phyloP scores from a whole-genome alignment of 164 flowering plant species.

The Aristolochia californica region DNA sequence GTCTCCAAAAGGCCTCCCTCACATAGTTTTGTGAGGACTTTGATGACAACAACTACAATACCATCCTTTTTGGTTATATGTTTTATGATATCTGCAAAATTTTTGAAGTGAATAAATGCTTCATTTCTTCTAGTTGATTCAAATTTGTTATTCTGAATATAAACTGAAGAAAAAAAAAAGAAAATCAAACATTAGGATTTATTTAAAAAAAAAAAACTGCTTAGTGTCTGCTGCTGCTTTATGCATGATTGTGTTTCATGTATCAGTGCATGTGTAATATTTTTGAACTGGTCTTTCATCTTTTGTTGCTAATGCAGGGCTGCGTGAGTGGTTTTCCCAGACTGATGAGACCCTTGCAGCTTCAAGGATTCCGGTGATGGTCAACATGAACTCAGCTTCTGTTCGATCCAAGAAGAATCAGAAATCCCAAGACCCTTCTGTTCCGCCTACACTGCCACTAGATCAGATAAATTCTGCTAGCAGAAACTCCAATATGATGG shows the following conservation, averaged over 20 bases:
- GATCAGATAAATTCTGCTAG: conserved; percentile 51
- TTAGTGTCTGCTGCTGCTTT: neutral
- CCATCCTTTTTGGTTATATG: too few relatives aligned
- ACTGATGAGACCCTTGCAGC: conserved; percentile 70
- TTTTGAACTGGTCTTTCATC: neutral
- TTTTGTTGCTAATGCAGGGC: conserved; percentile 34
- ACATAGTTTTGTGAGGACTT: too few relatives aligned
- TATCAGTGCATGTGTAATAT: neutral
- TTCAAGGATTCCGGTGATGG: conserved; percentile 89
- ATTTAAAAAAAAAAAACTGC: too few relatives aligned
- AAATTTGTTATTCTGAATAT: too few relatives aligned
- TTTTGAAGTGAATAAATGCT: too few relatives aligned
- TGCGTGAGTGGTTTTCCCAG: conserved; percentile 95
- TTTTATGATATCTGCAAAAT: too few relatives aligned
- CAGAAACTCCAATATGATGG: conserved; percentile 67
- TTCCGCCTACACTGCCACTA: conserved; percentile 29
- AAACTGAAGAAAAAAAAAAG: too few relatives aligned
- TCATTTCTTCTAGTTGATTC: too few relatives aligned
- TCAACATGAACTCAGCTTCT: conserved; percentile 73
- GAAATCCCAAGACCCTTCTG: conserved; percentile 34
- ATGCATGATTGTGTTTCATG: neutral
- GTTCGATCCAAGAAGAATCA: conserved; percentile 39
- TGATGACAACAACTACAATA: too few relatives aligned
- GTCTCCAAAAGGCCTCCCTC: too few relatives aligned
- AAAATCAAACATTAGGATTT: too few relatives aligned